phyloP scores from a whole-genome alignment of 495 filamentous ascomycete species.

The Symbiotaphrina buchneri region DNA sequence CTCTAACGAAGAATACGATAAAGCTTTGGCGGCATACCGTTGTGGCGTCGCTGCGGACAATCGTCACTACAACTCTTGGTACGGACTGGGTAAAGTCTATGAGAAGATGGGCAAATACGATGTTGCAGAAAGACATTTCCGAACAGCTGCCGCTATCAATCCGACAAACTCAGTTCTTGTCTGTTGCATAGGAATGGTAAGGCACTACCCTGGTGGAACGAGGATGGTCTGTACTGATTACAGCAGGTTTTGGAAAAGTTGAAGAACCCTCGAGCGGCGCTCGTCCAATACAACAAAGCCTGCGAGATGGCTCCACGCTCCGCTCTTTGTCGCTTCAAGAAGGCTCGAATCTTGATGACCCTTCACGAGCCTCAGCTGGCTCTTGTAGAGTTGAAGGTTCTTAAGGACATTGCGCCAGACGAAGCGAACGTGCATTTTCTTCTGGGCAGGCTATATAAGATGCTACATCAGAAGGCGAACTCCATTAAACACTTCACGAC shows the following conservation, averaged over 20 bases:
- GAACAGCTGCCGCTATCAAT: slow-evolving; percentile 65
- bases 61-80: slow-evolving; percentile 93
- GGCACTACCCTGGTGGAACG: background rate
- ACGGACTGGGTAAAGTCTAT: slow-evolving; percentile 78
- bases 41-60: slow-evolving; percentile 61
- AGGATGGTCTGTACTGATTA: background rate
- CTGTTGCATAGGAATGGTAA: slow-evolving; percentile 63
- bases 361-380: slow-evolving; percentile 49
- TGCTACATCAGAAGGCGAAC: slow-evolving; percentile 47
- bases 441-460: slow-evolving; percentile 71
- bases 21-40: slow-evolving; percentile 68
- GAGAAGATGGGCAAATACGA: slow-evolving; percentile 90
- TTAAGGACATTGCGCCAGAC: slow-evolving; percentile 81
- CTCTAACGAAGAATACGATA: slow-evolving; percentile 93
- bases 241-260: slow-evolving; percentile 50
- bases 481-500: slow-evolving; percentile 86
- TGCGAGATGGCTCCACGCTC: slow-evolving; percentile 60
- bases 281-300: slow-evolving; percentile 60
- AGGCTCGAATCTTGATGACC: slow-evolving; percentile 67
- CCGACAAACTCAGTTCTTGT: slow-evolving; percentile 78
- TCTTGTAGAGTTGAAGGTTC: slow-evolving; percentile 50
- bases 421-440: slow-evolving; percentile 91
- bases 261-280: slow-evolving; percentile 51
- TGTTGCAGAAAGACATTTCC: slow-evolving; percentile 75
- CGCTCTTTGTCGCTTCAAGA: slow-evolving; percentile 69